These are phyloP conservation scores for Penicillium macrosclerotiorum DNA, from an alignment of 495 filamentous ascomycete species.

Conservation along the genomic window DNA sequence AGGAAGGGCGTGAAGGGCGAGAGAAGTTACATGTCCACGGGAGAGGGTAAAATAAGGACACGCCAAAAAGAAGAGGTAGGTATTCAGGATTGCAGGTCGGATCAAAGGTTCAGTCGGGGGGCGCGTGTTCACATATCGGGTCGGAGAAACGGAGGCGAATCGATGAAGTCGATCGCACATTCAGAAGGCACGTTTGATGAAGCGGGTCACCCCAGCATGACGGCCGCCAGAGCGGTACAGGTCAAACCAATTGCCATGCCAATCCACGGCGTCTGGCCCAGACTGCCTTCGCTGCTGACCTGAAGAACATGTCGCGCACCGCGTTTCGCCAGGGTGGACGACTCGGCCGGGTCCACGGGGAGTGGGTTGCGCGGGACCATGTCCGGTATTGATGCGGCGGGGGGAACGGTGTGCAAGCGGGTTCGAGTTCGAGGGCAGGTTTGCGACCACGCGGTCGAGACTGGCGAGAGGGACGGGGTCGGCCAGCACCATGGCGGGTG, in stretches of 20 bases:
- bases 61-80: not conserved
- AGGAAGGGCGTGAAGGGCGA: not conserved
- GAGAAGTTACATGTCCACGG: not conserved
- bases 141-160: slow-evolving; percentile 11
- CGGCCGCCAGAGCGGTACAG: slow-evolving; percentile 43
- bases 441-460: slow-evolving; percentile 16
- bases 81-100: not conserved
- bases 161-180: no score
- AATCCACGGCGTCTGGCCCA: slow-evolving; percentile 49
- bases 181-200: no score
- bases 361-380: slow-evolving; percentile 9
- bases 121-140: slow-evolving; percentile 22
- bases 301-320: slow-evolving; percentile 23
- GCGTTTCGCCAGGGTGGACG: slow-evolving; percentile 1
- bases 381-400: slow-evolving; percentile 30
- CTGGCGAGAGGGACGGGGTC: slow-evolving; percentile 13
- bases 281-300: slow-evolving; percentile 43
- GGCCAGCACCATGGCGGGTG: slow-evolving; percentile 35
- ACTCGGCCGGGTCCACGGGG: not conserved
- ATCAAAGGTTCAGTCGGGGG: slow-evolving; percentile 6
- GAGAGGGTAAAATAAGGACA: not conserved
- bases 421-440: slow-evolving; percentile 20
- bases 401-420: slow-evolving; percentile 26
- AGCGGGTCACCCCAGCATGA: slow-evolving; percentile 38
- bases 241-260: slow-evolving; percentile 49